phyloP scores from a whole-genome alignment of 2,329 filamentous ascomycete genomes.

The Cylindrodendrum hubeiense region DNA sequence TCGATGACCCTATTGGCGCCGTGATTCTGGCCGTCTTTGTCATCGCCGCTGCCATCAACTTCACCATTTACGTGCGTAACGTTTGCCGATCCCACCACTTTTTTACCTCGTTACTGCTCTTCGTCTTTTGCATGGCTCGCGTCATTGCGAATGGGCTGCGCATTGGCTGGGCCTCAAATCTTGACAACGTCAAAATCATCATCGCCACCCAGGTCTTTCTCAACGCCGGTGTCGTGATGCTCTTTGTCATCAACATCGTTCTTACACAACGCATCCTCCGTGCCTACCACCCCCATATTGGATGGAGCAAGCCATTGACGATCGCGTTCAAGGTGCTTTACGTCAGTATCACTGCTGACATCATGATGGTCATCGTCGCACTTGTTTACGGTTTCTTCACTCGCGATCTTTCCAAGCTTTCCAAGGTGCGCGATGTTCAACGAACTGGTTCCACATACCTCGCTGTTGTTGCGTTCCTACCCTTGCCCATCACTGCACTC shows the following conservation, averaged over 20 bases:
- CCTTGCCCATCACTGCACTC: slow-evolving; percentile 65
- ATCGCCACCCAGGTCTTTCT: slow-evolving; percentile 76
- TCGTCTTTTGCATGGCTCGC: slow-evolving; percentile 68
- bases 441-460: slow-evolving; percentile 75
- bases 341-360: slow-evolving; percentile 67
- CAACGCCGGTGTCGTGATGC: slow-evolving; percentile 76
- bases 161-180: slow-evolving; percentile 62
- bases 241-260: slow-evolving; percentile 82
- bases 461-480: slow-evolving; percentile 64
- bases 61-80: slow-evolving; percentile 66
- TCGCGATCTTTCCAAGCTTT: slow-evolving; percentile 59
- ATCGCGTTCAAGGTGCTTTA: slow-evolving; percentile 69
- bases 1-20: slow-evolving; percentile 73
- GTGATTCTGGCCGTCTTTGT: slow-evolving; percentile 72
- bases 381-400: slow-evolving; percentile 76
- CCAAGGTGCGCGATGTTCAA: slow-evolving; percentile 71
- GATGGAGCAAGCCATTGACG: slow-evolving; percentile 71
- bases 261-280: slow-evolving; percentile 80
- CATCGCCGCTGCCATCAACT: slow-evolving; percentile 62
- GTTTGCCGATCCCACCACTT: slow-evolving; percentile 65
- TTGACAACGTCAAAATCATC: slow-evolving; percentile 53
- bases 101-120: slow-evolving; percentile 65
- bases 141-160: slow-evolving; percentile 62
- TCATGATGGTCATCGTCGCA: slow-evolving; percentile 74
- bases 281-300: slow-evolving; percentile 75